Evolutionary conservation across 371 early-diverging fungal genomes (phyloP), one percentile per base, ranked within the genome.

Genomic region (Umbelopsis sp.): DNA sequence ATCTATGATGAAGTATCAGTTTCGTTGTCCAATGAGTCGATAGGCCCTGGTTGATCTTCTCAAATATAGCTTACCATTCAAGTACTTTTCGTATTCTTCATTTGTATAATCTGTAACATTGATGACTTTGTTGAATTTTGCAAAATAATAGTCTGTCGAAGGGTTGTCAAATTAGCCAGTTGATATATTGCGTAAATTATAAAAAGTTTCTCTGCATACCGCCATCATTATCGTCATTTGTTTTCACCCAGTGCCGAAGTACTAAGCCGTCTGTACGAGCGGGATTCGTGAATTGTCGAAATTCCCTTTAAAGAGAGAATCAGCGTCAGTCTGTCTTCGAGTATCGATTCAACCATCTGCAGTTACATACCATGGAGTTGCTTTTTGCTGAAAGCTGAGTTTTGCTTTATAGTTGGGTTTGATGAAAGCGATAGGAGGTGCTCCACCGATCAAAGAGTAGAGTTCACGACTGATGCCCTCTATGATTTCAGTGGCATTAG

Each of bases 211-310:
- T 11, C 18, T 51, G 45, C 37, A 53, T 48, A 66, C 69, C 73
- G 65, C 76, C 72, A 4, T 76, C 80, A 35, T 74, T 81, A 24
- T 79, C 73, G 32, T 91, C 82, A 64, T 71, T 78, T 29, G 84
- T 87, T 67, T 91, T 91, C 44, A 86, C 77, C 95, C 96, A 96
- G 68, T 94, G 94, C 35, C 87, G 78, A 41, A 96, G 73, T 7
- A 76, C 77, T 53, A 95, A 70, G 38, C 86, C 87, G 73, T 94
- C 96, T 9, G 71, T 80, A 72, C 95, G 86, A 6, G 92, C 94
- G 41, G 92, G 91, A 75, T 93, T 93, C 10, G 81, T 83, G 73
- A 96, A 95, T 1, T 87, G 76, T n/a, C 84, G 85, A 76, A 84
- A 86, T 11, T 80, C 80, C 95, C 96, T 92, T 64, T 20, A 50